Conservation (phyloP, 2,329 filamentous ascomycete genomes). For the Bipolaris oryzae region DNA sequence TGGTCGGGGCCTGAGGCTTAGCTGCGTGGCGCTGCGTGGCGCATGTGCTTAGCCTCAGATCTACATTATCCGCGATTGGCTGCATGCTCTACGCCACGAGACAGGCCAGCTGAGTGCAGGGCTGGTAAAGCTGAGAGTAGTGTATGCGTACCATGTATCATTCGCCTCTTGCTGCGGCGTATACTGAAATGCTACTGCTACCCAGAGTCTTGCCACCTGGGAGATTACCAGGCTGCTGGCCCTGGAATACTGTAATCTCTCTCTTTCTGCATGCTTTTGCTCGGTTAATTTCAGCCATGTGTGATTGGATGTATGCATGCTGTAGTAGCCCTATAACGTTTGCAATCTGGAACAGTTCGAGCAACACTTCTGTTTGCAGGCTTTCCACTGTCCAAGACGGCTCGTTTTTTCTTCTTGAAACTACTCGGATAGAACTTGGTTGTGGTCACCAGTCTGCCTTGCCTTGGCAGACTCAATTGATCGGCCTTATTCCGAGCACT, state of each 20-base stretch:
- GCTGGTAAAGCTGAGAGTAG: not conserved
- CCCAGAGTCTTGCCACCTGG: not conserved
- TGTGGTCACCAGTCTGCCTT: constrained; percentile 4
- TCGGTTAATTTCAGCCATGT: not conserved
- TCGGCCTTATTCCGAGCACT: constrained; percentile 4
- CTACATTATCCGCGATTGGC: not conserved
- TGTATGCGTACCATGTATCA: too few species aligned
- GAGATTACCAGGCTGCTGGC: not conserved
- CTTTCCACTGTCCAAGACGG: not conserved
- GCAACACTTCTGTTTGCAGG: not conserved
- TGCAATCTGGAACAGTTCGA: not conserved
- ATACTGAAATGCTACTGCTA: too few species aligned
- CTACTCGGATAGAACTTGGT: not conserved
- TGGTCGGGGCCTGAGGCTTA: not conserved
- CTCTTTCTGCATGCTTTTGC: too few species aligned
- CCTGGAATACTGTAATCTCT: not conserved
- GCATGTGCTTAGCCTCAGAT: constrained; percentile 1
- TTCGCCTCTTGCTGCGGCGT: not conserved
- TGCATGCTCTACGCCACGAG: too few species aligned
- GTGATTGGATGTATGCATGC: not conserved
- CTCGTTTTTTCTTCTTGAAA: not conserved
- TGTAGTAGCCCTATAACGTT: not conserved
- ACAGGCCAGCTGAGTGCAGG: not conserved
- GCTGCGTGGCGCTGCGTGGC: constrained; percentile 2
- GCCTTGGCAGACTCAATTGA: not conserved